phyloP scores from a whole-genome alignment of 2,329 filamentous ascomycete species.

The Tolypocladium nubicola region DNA sequence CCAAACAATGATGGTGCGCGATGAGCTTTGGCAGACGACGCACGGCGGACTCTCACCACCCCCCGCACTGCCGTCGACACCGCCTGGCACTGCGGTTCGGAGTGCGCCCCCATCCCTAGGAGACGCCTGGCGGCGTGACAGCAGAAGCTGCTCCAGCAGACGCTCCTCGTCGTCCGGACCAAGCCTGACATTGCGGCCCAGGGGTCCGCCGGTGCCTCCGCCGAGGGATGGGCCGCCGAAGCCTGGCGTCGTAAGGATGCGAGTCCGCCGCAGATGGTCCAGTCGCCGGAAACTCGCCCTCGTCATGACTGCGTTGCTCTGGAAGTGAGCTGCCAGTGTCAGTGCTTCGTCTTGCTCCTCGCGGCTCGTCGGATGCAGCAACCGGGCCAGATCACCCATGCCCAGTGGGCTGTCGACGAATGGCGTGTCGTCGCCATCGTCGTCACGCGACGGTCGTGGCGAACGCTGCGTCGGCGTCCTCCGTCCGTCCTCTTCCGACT shows the following conservation, averaged over 20 bases:
- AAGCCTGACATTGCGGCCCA: slow-evolving; percentile 27
- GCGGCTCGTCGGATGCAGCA: slow-evolving; percentile 68
- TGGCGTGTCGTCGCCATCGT: slow-evolving; percentile 40
- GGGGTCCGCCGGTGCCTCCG: slow-evolving; percentile 6
- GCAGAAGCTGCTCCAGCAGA: slow-evolving; percentile 48
- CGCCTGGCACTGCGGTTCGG: slow-evolving; percentile 45
- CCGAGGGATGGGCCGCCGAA: slow-evolving; percentile 7
- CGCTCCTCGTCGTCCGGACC: slow-evolving; percentile 49
- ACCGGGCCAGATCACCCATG: slow-evolving; percentile 59
- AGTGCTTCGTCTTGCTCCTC: slow-evolving; percentile 75
- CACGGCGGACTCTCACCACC: slow-evolving; percentile 69
- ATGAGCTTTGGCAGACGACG: slow-evolving; percentile 82
- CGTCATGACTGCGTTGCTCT: slow-evolving; percentile 63
- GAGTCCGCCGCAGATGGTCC: slow-evolving; percentile 57
- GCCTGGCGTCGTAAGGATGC: slow-evolving; percentile 36
- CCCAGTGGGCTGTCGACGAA: slow-evolving; percentile 52
- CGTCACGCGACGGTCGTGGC: slow-evolving; percentile 26
- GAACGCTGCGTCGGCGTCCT: slow-evolving; percentile 65
- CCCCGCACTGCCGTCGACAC: slow-evolving; percentile 55
- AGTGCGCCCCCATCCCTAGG: slow-evolving; percentile 5
- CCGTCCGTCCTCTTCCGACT: slow-evolving; percentile 40
- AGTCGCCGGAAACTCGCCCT: slow-evolving; percentile 64
- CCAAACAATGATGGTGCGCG: slow-evolving; percentile 87
- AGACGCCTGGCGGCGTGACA: slow-evolving; percentile 33
- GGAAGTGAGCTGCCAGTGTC: slow-evolving; percentile 70